Evolutionary conservation across 1,139 yeast species (phyloP), one percentile per base, ranked within the genome.

Genomic region (Pichia sp.): DNA sequence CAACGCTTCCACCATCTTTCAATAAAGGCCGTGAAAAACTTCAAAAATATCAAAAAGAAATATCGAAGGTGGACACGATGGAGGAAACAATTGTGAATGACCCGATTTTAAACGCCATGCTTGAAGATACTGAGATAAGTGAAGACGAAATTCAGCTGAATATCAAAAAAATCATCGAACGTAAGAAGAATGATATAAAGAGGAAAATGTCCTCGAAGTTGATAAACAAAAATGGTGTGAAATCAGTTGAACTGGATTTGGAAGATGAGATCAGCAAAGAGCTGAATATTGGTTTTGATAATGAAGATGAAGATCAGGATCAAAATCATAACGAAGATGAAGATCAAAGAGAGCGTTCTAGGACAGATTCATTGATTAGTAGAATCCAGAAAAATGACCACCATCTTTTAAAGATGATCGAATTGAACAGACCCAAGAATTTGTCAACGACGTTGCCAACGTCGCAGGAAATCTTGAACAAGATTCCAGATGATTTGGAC

Each of bases 1-100:
- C 74, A 3, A 70, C 84, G 0, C 73, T 79, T 49, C 99, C 99
- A 0, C 99, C 99, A 1, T 81, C 97, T 1, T 90, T 75, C 60
- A 69, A 66, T 31, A 74, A 70, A 48, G 80, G 81, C 55, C 66
- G 74, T 44, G 60, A 61, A 43, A 64, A 67, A 43, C 72, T 69
- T 42, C 58, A 55, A 28, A 56, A 62, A 36, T 51, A 74, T 39
- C 63, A 63, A 45, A 60, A 62, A 32, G 61, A 61, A 38, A 51
- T 64, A 29, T 60, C 59, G 37, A 50, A 55, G 11, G 54, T 60
- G 10, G 65, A 64, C 35, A 57, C 64, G n/a, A 61, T 66, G 44
- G 69, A 70, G 38, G 69, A 66, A 7, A 50, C 65, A 3, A 43
- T 66, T 38, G 54, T 57, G 36, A 60, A 57, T 45, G 66, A 67